Evolutionary conservation across 441 rosid species (phyloP), one percentile per base, ranked within the genome.

Genomic region (Bruguiera hainesii): DNA sequence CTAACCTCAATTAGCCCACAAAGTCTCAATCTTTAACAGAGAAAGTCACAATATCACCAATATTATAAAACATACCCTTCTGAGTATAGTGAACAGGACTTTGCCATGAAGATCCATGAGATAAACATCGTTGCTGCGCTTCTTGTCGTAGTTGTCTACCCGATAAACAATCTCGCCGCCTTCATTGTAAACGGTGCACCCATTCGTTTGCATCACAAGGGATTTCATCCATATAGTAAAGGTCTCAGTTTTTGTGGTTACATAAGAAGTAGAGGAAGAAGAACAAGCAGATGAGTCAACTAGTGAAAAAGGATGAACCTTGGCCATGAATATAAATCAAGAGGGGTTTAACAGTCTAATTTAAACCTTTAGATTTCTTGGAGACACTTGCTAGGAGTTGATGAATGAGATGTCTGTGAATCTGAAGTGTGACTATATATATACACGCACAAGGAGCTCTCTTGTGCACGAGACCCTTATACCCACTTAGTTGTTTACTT

Each of bases 211-310:
- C 80, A 84, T 82, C 62, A 91, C 82, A 11, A 91, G 77, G 21
- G 98, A 91, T 73, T 89, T 89, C 96, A 91, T 89, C 97, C 97
- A 89, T 69, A 91, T 65, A 28, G 97, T 91, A 73, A 81, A 91
- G 21, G 74, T 80, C 77, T 86, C 87, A 66, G 75, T 77, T 61
- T 76, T 74, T 67, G 83, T 60, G 71, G 79, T 73, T 72, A 68
- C 67, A 49, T 67, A 69, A 63, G 82, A 67, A 33, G 72, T 68
- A 56, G 67, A 75, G 63, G 78, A 53, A 31, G 63, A 68, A 33
- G 70, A 73, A 10, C 30, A n/a, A 63, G 20, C 5, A 64, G 64
- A 35, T 5, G 73, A 31, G 28, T 42, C 48, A 58, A 63, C 20
- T 15, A 26, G 50, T 55, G 20, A n/a, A 66, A 19, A 48, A 59